Conservation (phyloP, 1,284 basidiomycete genomes). For the Uromyces viciae-fabae region DNA sequence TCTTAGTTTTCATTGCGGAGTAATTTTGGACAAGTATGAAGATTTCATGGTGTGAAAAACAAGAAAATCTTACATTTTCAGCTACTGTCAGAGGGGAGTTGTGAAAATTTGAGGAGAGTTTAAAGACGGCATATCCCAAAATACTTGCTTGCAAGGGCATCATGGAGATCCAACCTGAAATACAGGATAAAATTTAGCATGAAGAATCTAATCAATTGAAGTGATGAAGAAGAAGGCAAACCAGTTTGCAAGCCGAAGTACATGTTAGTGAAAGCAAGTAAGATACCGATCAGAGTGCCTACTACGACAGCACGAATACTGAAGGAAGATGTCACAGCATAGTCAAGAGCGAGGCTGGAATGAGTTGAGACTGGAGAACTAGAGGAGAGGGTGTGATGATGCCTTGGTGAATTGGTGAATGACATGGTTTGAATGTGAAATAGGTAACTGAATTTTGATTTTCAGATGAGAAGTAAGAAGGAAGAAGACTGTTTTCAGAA, state of each 20-base stretch:
- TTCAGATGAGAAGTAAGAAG: too few relatives aligned
- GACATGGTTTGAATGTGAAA: too few relatives aligned
- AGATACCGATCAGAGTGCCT: slow-evolving; percentile 67
- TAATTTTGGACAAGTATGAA: slow-evolving; percentile 1
- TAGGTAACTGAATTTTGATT: too few relatives aligned
- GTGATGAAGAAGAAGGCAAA: slow-evolving; percentile 63
- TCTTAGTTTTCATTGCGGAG: slow-evolving; percentile 66
- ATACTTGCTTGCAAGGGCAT: slow-evolving; percentile 58
- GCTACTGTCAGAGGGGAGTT: slow-evolving; percentile 47
- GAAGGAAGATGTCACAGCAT: slow-evolving; percentile 2
- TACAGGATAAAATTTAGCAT: background rate
- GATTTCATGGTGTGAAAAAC: background rate
- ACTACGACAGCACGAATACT: slow-evolving; percentile 60
- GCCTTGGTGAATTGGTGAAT: too few relatives aligned
- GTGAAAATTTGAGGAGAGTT: slow-evolving; percentile 63
- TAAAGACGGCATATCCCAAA: slow-evolving; percentile 80
- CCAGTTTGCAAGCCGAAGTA: slow-evolving; percentile 74
- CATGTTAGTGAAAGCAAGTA: slow-evolving; percentile 71
- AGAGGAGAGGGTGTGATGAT: too few relatives aligned
- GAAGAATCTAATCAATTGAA: background rate
- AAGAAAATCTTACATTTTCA: slow-evolving; percentile 31
- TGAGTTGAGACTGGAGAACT: background rate
- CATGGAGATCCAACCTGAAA: slow-evolving; percentile 41
- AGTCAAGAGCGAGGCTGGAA: too few relatives aligned
- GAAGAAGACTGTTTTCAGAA: too few relatives aligned